Base-by-base conservation (phyloP, 2,329 filamentous ascomycete species). In the Ceratocystiopsis sp. region DNA sequence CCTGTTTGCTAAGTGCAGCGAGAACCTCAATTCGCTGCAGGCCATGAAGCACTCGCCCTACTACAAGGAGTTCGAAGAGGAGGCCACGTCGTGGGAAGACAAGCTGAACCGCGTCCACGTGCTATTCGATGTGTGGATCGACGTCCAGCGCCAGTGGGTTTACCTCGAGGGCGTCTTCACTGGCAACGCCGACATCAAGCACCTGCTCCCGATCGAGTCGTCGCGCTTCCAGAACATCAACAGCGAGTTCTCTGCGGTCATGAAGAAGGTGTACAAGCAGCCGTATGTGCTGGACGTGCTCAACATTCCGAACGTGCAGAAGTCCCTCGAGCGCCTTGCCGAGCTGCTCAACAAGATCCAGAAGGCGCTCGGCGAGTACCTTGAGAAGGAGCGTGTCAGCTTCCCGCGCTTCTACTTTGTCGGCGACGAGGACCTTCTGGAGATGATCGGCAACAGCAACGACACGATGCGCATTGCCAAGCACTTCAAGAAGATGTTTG, bases 401-500 rank as follows among this genome's bases (percentile, higher is more conserved):
- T 99, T 99, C 65, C 91, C 91, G 38, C 79, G 91, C 46, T 99
- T 99, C 68, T 99, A 99, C 66, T 99, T 98, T 54, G 93, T 99
- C 45, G 91, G 91, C 59, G 93, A 99, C 55, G 93, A 99, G 57
- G 91, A 99, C 61, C 67, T 99, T 45, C 71, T 99, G 19, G 91
- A 99, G 61, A 99, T 99, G 64, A 99, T 99, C 50, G 91, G 91
- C 57, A 99, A 99, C 61, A 96, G 89, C 64, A 95, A 95, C 55
- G 91, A 99, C 56, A 94, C 89, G 11, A 66, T 91, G 47, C 86
- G 91, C 43, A 93, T 98, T 51, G 85, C 91, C 36, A 98, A 98
- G 60, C 93, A 99, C 65, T 86, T 99, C 68, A 89, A 93, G 60
- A 99, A 99, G 69, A 99, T 99, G 91, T 99, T 99, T 67, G 91